These are phyloP conservation scores for Fusarium xylarioides DNA, from an alignment of 2,329 filamentous ascomycete genomes.

Conservation along the genomic window DNA sequence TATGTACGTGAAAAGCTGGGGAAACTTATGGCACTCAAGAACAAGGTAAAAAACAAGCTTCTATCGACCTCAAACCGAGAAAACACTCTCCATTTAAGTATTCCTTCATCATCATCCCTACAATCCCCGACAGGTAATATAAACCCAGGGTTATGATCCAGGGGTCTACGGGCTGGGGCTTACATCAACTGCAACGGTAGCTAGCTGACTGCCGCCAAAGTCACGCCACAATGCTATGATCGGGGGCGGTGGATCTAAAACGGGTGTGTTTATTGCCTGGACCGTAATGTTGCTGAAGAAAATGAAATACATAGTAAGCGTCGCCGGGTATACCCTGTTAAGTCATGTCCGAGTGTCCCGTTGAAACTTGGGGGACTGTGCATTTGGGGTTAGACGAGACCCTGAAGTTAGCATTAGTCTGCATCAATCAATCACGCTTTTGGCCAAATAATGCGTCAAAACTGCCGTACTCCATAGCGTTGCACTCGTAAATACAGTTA, in stretches of 20 bases:
- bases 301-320: neutral
- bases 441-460: neutral
- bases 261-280: neutral
- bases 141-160: neutral
- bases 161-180: slow-evolving; percentile 8
- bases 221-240: neutral
- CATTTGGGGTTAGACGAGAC: neutral
- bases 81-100: neutral
- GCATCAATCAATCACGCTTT: neutral
- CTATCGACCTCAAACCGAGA: neutral
- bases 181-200: neutral
- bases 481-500: neutral
- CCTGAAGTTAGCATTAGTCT: neutral
- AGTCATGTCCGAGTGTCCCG: neutral
- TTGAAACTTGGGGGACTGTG: neutral
- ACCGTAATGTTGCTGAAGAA: neutral
- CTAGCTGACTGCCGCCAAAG: neutral
- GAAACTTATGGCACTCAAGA: neutral
- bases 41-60: neutral
- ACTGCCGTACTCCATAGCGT: neutral
- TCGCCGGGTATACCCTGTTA: neutral
- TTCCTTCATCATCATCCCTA: neutral
- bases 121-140: neutral
- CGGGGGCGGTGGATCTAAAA: slow-evolving; percentile 12
- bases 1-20: neutral